Conservation (phyloP, 129 eudicot species). For the Flaveria linearis region DNA sequence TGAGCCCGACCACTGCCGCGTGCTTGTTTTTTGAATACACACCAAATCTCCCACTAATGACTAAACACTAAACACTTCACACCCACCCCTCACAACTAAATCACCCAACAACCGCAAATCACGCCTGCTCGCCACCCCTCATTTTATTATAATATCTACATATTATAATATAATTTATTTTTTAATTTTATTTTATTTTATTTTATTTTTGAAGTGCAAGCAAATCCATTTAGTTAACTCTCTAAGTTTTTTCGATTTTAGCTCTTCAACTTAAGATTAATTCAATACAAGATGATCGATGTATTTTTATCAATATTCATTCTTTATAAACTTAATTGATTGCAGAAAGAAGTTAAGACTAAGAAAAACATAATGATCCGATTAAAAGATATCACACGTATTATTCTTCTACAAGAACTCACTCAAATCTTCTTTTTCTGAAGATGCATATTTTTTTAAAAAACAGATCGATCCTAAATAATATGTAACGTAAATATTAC, state of each 20-base stretch:
- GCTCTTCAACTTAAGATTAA: not conserved
- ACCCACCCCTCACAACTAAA: conserved; percentile 35
- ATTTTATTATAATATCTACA: not conserved
- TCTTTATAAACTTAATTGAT: not conserved
- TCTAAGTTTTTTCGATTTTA: not conserved
- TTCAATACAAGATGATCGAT: not conserved
- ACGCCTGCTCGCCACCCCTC: conserved; percentile 38
- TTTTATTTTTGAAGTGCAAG: too few species aligned
- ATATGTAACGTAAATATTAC: too few species aligned
- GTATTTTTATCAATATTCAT: not conserved
- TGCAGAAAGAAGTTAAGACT: not conserved
- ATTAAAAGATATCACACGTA: conserved; percentile 20
- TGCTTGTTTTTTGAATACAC: conserved; percentile 26
- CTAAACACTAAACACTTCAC: not conserved
- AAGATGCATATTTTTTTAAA: conserved; percentile 22
- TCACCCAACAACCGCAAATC: conserved; percentile 35
- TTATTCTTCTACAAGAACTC: conserved; percentile 30
- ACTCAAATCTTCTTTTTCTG: conserved; percentile 34
- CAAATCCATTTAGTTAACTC: not conserved
- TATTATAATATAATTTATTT: too few species aligned
- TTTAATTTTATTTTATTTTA: too few species aligned
- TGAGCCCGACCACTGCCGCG: conserved; percentile 25
- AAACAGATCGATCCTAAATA: too few species aligned
- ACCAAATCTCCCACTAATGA: not conserved
- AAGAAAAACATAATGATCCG: not conserved